phyloP scores from a whole-genome alignment of 768 basidiomycete genomes.

The Cyclocybe aegerita region DNA sequence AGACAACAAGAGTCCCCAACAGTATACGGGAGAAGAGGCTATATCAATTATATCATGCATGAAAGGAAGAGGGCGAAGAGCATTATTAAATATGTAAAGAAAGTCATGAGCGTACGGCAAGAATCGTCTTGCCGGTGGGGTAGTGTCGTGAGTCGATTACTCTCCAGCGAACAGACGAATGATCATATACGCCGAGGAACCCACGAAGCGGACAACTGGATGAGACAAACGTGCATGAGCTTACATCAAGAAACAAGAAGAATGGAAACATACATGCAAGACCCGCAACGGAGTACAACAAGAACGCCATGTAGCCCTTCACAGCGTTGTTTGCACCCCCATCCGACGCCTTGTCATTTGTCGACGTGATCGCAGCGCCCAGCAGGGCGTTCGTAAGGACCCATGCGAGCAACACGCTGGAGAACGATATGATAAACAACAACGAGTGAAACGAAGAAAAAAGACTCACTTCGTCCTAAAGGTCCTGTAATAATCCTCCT shows the following conservation, averaged over 20 bases:
- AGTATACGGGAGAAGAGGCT: too few species aligned
- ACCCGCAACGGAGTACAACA: slow-evolving; percentile 85
- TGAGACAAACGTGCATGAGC: background rate
- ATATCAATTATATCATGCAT: too few species aligned
- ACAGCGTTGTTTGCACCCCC: slow-evolving; percentile 53
- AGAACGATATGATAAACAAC: slow-evolving; percentile 15
- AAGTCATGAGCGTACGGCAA: background rate
- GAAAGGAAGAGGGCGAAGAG: too few species aligned
- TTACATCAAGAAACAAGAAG: background rate
- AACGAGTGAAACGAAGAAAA: background rate
- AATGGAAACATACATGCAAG: slow-evolving; percentile 66
- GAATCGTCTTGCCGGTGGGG: background rate
- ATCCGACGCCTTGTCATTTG: slow-evolving; percentile 50
- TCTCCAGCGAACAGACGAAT: slow-evolving; percentile 89
- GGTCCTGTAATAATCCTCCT: slow-evolving; percentile 86
- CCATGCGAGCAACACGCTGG: slow-evolving; percentile 79
- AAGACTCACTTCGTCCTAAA: slow-evolving; percentile 84
- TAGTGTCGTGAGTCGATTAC: slow-evolving; percentile 31
- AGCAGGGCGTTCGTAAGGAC: slow-evolving; percentile 83
- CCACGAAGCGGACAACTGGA: slow-evolving; percentile 81
- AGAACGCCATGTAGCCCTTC: slow-evolving; percentile 85
- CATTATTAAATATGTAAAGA: too few species aligned
- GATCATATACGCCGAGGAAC: slow-evolving; percentile 79
- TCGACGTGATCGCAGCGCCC: slow-evolving; percentile 69
- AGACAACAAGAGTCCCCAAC: too few species aligned